Conservation (phyloP, 495 filamentous ascomycete genomes). For the Penicillium egyptiacum region DNA sequence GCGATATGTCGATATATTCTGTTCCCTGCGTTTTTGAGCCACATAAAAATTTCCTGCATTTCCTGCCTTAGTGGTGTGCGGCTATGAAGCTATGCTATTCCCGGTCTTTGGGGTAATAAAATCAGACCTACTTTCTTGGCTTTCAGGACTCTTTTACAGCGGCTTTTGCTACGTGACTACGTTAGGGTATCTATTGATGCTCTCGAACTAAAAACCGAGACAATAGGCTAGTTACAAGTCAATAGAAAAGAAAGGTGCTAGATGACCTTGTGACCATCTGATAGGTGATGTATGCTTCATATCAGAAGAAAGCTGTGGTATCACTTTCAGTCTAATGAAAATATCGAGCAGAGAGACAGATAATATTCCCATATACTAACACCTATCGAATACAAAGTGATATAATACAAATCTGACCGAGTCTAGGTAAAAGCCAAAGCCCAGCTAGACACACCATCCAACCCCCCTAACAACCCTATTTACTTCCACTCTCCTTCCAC, state of each 20-base stretch:
- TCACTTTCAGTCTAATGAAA: neutral
- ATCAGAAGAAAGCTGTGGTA: neutral
- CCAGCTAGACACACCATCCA: neutral
- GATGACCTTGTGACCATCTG: neutral
- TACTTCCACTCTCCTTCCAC: conserved; percentile 62
- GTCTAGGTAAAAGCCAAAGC: neutral
- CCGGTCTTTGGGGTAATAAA: neutral
- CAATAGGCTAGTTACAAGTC: neutral
- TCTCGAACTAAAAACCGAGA: too few relatives aligned
- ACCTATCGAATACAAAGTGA: neutral
- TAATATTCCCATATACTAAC: neutral
- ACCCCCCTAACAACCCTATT: conserved; percentile 22
- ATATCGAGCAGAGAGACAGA: neutral
- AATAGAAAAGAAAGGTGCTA: neutral
- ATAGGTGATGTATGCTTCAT: neutral
- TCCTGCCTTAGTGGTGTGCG: neutral
- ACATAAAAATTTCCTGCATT: neutral
- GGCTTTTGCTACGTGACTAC: too few relatives aligned
- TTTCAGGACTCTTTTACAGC: too few relatives aligned
- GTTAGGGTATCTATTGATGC: too few relatives aligned
- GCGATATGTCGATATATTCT: neutral
- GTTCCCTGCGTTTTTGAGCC: neutral
- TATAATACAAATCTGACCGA: conserved; percentile 5
- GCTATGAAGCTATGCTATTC: conserved; percentile 4
- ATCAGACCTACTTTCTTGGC: neutral